Percentiles rank a stretch among this genome's conserved stretches.
These are phyloP conservation scores for Vigna radiata DNA, from an alignment of 306 rosid species.

Conservation along the genomic window DNA sequence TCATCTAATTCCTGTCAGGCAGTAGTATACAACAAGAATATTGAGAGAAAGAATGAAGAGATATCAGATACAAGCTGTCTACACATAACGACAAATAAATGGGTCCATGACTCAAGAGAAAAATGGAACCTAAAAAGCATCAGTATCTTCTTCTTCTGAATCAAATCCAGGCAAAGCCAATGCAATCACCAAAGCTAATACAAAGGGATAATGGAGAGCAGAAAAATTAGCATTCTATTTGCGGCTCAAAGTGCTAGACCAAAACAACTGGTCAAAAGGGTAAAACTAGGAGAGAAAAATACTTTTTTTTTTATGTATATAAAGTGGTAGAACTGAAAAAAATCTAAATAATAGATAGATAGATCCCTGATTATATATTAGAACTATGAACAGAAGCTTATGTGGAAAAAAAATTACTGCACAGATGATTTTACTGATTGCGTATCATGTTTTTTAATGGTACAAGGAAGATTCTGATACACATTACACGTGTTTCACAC, in stretches of 20 bases:
- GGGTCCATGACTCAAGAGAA: constrained; percentile 33
- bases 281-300: background rate
- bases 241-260: background rate
- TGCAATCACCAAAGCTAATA: background rate
- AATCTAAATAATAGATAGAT: no score
- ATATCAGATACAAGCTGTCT: constrained; percentile 25
- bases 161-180: constrained; percentile 15
- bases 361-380: no score
- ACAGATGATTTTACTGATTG: background rate
- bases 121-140: constrained; percentile 12
- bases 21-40: background rate
- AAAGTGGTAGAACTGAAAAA: background rate
- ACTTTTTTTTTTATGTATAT: background rate
- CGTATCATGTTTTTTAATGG: no score
- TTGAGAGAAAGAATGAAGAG: constrained; percentile 27
- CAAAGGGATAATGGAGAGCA: no score
- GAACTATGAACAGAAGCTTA: no score
- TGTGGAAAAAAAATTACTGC: background rate
- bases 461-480: no score
- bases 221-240: background rate
- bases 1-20: constrained; percentile 19
- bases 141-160: constrained; percentile 25
- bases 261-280: background rate
- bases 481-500: no score
- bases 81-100: constrained; percentile 39